Base-by-base conservation (phyloP, 108 stramenopile genomes). In the Fragilaria crotonensis region DNA sequence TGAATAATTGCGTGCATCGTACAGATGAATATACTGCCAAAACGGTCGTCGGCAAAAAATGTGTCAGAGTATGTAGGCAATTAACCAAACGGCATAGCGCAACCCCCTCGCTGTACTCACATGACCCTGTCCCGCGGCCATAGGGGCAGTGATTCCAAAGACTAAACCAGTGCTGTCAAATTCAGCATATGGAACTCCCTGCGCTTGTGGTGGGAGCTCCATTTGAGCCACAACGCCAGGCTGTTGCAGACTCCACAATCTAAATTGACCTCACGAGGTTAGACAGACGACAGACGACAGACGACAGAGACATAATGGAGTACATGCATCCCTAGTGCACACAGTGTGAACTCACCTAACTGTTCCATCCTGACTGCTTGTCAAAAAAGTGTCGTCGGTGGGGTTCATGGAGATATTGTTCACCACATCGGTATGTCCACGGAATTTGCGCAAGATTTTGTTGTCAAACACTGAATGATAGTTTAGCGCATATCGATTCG, bases 101-200 rank as follows among this genome's bases (percentile, higher is more conserved):
- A 31, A 17, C 47, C 31, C 48, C 48, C 25, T 27, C 26, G 25
- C 25, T 0, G 29, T 22, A 68, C 78, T 77, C 58, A 84, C 78
- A 62, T 82, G 64, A 28, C 80, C 75, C 47, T 80, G 66, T 22
- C 59, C 73, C 28, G 71, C 64, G 18, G 67, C 49, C 70, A 75
- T 77, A 9, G 41, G 36, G 14, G 81, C 90, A 5, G 76, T 60
- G 17, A 89, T 67, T 3, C 81, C 83, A 75, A 89, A 92, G 0
- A 92, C 90, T 45, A 92, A 76, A 5, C 90, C 90, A 11, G 90
- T 85, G 19, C 71, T 61, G 72, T 92, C 90, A 68, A 87, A 92
- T 14, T 65, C 68, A 7, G 77, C 81, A 25, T 66, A 41, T 3
- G 90, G 82, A 54, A 60, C 36, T 28, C 66, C 71, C 28, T 68